Base-by-base conservation (phyloP, 2,329 filamentous ascomycete species). In the Helotiales sp. region DNA sequence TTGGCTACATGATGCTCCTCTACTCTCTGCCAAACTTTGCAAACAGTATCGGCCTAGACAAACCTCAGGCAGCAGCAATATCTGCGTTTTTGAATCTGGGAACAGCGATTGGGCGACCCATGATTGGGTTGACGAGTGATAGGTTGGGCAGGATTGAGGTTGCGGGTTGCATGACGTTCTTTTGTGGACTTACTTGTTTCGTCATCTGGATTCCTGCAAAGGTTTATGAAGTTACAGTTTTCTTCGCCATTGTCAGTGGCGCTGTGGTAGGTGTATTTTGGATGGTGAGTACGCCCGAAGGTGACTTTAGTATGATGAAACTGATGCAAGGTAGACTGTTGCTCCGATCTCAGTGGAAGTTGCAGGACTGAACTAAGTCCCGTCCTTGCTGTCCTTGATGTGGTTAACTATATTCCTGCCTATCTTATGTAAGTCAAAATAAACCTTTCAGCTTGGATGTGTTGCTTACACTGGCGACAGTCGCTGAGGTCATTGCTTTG, bases 191-290 rank as follows among this genome's bases (percentile, higher is more conserved):
- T 8, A 52, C 69, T 5, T 67, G 72, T 40, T 76, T 77, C 58
- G 74, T 71, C 0, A 69, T 81, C 30, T 82, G 80, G 79, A 69
- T 79, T 2, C 76, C 77, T 3, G 74, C 77, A 3, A 71, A 67
- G 3, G 70, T 66, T 8, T 81, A 73, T 56, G 78, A 71, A 0
- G 61, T 78, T 8, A 66, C 75, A 1, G 63, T 78, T 1, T 71
- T 79, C 57, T 80, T 79, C 56, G 73, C 74, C 0, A 59, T 81
- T 8, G 30, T 77, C 0, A 69, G 69, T 52, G 80, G 80, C 3
- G 73, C 73, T 3, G 74, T 77, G 5, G 66, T 78, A 34, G 79
- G 80, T 0, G 72, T 76, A 0, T 80, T 79, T 60, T 81, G 78
- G 77, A 76, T 76, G 69, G 73, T 63, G 38, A 51, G 44, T 52